Evolutionary conservation across 2,329 filamentous ascomycete species (phyloP).

Genomic region (Stachybotrys elegans): DNA sequence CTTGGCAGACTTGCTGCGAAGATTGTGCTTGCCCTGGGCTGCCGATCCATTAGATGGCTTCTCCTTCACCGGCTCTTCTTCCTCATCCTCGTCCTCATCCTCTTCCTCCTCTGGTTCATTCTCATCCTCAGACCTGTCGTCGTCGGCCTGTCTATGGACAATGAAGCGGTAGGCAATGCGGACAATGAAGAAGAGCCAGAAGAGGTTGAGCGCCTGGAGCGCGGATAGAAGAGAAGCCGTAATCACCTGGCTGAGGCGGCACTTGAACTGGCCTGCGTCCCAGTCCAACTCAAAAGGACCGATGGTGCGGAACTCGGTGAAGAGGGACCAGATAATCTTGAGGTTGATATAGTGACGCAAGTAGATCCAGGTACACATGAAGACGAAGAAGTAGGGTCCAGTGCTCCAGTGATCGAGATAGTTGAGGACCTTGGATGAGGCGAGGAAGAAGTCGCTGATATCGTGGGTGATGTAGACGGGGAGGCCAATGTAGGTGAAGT

Average conservation of each 20-base stretch:
- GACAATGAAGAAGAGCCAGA: conserved; percentile 76
- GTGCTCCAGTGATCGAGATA: conserved; percentile 78
- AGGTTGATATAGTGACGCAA: conserved; percentile 82
- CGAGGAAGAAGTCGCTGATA: conserved; percentile 92
- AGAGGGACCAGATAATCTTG: conserved; percentile 67
- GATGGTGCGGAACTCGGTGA: conserved; percentile 69
- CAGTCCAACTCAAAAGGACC: conserved; percentile 74
- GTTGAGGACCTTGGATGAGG: conserved; percentile 87
- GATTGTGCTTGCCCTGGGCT: neutral
- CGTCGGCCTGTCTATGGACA: conserved; percentile 54
- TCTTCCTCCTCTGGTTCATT: conserved; percentile 55
- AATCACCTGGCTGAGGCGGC: conserved; percentile 63
- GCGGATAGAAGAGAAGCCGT: conserved; percentile 58
- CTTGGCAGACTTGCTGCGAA: too few relatives aligned
- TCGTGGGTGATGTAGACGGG: conserved; percentile 94
- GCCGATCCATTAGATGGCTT: conserved; percentile 2
- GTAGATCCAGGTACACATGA: conserved; percentile 84
- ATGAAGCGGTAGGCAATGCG: conserved; percentile 70
- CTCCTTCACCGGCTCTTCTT: conserved; percentile 13
- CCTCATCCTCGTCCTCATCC: conserved; percentile 18
- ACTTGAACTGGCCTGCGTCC: conserved; percentile 74
- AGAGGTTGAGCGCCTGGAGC: conserved; percentile 71
- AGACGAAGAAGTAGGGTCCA: conserved; percentile 78
- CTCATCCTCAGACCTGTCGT: conserved; percentile 67
- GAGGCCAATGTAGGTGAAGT: conserved; percentile 92